Evolutionary conservation across 2,329 filamentous ascomycete genomes (phyloP), one percentile per base, ranked within the genome.

Genomic region (Monilinia aucupariae): DNA sequence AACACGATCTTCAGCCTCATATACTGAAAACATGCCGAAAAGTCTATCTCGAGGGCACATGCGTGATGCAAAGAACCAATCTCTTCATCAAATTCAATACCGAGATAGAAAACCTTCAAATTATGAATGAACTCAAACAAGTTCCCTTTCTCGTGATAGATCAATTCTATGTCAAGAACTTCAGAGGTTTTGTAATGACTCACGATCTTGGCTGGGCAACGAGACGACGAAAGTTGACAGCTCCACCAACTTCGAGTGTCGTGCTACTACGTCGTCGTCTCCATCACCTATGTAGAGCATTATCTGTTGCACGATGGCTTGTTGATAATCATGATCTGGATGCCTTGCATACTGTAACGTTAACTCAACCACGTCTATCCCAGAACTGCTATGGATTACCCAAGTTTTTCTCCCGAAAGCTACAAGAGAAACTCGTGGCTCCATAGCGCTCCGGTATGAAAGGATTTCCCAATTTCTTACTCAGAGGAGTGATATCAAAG

Each of bases 21-120:
- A 45, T 61, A 12, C 25, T 53, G 12, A 32, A 48, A 43, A 61
- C 27, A 45, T 61, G 58, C 17, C 58, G 37, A 45, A 25, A 34
- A 22, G 13, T 61, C 1, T 52, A 47, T 34, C 13, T 52, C 5
- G 25, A 61, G 17, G 58, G 48, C 15, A 60, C 27, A 13, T 45
- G 12, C 30, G 1, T 60, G 20, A 60, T 52, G 58, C 37, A 20
- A 10, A 43, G 6, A 20, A 52, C 13, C 8, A 52, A 52, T 22
- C 7, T 52, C 2, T 60, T 52, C 27, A n/a, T 60, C 48, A 32
- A 25, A 25, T 13, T 60, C 34, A 34, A 53, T 20, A 39, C 13
- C 1, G 17, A 54, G 6, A 8, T 54, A 15, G 20, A 7, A 9
- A 45, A 9, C 43, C 2, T 7, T 45, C 20, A 45, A n/a, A 3